These are phyloP conservation scores for Ascodesmis nigricans DNA, from an alignment of 495 filamentous ascomycete species.

Conservation along the genomic window DNA sequence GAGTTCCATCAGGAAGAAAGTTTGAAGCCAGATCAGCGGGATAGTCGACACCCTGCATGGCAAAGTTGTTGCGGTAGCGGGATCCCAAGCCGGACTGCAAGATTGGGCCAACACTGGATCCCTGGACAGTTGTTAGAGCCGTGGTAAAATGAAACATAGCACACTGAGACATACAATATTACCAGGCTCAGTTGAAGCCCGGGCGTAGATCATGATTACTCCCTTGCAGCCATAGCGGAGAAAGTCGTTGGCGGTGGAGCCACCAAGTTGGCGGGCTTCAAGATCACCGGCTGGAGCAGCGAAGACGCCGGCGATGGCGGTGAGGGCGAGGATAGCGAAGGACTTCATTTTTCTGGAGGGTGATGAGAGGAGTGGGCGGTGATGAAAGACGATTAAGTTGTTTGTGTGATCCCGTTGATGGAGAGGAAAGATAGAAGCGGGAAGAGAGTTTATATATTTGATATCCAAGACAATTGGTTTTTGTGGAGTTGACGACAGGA, in stretches of 20 bases:
- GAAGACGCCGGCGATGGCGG: neutral
- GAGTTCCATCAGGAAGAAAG: conserved; percentile 28
- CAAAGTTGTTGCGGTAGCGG: neutral
- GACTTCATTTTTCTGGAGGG: too few species aligned
- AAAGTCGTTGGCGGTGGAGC: neutral
- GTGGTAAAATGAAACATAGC: too few species aligned
- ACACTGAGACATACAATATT: too few species aligned
- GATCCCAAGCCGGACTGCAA: neutral
- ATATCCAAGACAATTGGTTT: too few species aligned
- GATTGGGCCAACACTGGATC: neutral
- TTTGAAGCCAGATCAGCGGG: conserved; percentile 18
- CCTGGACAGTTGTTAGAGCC: too few species aligned
- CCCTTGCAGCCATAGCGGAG: neutral
- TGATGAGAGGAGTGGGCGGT: too few species aligned
- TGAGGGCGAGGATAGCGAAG: neutral
- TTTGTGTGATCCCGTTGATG: too few species aligned
- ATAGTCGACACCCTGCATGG: neutral
- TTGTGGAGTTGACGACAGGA: too few species aligned
- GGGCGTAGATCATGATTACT: neutral
- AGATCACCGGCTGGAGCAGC: neutral
- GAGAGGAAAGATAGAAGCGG: too few species aligned
- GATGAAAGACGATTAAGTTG: too few species aligned
- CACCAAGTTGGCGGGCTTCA: neutral
- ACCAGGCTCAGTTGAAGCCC: neutral
- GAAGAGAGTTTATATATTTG: too few species aligned